A percentile compares a stretch with the other conserved stretches of the same genome.
These are phyloP conservation scores for Nigrospora oryzae DNA, from an alignment of 2,329 filamentous ascomycete genomes.

Conservation along the genomic window DNA sequence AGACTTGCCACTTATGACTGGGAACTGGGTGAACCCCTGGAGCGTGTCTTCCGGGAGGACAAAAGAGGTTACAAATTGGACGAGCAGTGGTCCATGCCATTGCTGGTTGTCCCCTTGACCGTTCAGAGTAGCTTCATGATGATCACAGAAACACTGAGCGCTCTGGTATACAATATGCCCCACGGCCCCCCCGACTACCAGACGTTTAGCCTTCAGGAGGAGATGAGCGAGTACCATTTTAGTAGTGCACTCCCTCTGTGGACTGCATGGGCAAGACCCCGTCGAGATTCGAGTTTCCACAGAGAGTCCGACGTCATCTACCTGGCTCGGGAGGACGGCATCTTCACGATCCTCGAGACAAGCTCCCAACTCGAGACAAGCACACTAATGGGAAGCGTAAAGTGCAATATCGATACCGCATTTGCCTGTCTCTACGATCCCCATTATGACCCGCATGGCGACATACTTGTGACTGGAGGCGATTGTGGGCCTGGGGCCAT, in stretches of 20 bases:
- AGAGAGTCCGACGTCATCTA: conserved; percentile 70
- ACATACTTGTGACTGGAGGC: conserved; percentile 74
- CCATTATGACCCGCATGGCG: conserved; percentile 56
- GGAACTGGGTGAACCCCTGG: conserved; percentile 42
- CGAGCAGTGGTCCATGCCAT: conserved; percentile 48
- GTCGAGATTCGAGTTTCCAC: conserved; percentile 55
- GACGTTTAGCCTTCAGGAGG: conserved; percentile 29
- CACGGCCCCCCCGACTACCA: conserved; percentile 40
- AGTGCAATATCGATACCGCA: conserved; percentile 69
- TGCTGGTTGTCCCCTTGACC: conserved; percentile 64
- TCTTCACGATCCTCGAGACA: conserved; percentile 65
- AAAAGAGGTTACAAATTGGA: conserved; percentile 42
- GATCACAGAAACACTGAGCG: conserved; percentile 53
- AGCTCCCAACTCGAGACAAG: conserved; percentile 44
- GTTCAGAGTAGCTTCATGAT: conserved; percentile 64
- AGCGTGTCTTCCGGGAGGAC: conserved; percentile 33
- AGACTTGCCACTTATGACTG: conserved; percentile 53
- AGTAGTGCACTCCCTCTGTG: conserved; percentile 52
- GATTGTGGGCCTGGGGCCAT: conserved; percentile 70
- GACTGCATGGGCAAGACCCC: conserved; percentile 77
- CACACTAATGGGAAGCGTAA: conserved; percentile 54
- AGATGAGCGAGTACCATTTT: conserved; percentile 35
- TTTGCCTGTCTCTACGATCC: conserved; percentile 66
- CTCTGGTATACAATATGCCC: conserved; percentile 45
- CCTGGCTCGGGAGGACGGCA: conserved; percentile 79